Conservation (phyloP, 305 asterid genomes). For the Caryopteris hybrid region DNA sequence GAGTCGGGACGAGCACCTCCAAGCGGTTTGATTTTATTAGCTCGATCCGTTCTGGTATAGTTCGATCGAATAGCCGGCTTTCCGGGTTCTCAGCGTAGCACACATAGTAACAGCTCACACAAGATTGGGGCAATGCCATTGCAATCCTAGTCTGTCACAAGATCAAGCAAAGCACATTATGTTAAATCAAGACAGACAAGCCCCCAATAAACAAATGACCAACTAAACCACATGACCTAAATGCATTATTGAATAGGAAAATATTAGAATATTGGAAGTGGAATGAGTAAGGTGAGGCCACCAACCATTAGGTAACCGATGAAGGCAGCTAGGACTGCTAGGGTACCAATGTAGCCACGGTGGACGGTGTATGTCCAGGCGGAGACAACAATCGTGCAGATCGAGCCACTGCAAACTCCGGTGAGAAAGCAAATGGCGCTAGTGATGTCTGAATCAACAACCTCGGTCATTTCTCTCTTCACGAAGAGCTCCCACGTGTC, state of each 20-base stretch:
- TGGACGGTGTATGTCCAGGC: conserved; percentile 78
- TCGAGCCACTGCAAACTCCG: conserved; percentile 85
- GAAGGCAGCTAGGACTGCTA: conserved; percentile 68
- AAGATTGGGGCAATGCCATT: conserved; percentile 95
- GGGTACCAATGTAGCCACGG: conserved; percentile 60
- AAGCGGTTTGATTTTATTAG: conserved; percentile 50
- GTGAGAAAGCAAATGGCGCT: conserved; percentile 87
- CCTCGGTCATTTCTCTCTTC: conserved; percentile 57
- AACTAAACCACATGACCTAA: conserved; percentile 20
- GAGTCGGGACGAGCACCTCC: conserved; percentile 52
- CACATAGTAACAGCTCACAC: conserved; percentile 89
- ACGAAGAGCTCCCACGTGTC: conserved; percentile 91
- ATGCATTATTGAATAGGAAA: not conserved
- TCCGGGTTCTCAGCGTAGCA: conserved; percentile 94
- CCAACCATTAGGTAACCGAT: conserved; percentile 92
- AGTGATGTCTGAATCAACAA: conserved; percentile 89
- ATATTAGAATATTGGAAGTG: not conserved
- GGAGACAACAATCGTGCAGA: conserved; percentile 75
- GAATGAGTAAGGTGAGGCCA: conserved; percentile 1
- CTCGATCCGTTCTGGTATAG: conserved; percentile 50
- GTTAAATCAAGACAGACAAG: no score
- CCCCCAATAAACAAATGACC: not conserved
- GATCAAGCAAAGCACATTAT: not conserved
- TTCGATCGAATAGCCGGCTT: conserved; percentile 55
- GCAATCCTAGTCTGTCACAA: conserved; percentile 81